Evolutionary conservation across 2,329 filamentous ascomycete genomes (phyloP).

Genomic region (Fusarium decemcellulare): DNA sequence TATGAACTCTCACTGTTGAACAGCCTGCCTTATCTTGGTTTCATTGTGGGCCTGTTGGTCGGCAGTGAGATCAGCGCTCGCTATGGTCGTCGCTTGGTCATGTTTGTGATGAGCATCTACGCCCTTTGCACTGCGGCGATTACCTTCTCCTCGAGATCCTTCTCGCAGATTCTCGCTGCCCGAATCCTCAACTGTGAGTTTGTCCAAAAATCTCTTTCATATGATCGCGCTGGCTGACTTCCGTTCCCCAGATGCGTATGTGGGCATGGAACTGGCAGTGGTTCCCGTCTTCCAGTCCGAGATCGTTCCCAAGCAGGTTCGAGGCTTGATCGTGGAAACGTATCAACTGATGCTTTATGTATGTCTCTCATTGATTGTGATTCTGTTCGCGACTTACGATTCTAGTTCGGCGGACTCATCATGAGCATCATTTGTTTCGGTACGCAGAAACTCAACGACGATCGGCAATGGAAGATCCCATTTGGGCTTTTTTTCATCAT

Average conservation of each 20-base stretch:
- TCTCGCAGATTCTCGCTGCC: slow-evolving; percentile 51
- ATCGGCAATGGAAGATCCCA: slow-evolving; percentile 52
- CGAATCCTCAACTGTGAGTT: slow-evolving; percentile 48
- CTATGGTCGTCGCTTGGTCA: slow-evolving; percentile 52
- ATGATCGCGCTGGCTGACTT: not conserved
- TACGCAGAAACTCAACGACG: slow-evolving; percentile 44
- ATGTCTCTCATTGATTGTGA: not conserved
- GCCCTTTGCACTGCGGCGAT: slow-evolving; percentile 51
- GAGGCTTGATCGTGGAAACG: slow-evolving; percentile 47
- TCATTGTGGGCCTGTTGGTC: slow-evolving; percentile 18
- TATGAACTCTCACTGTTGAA: slow-evolving; percentile 8
- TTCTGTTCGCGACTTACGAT: not conserved
- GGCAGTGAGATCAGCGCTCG: slow-evolving; percentile 49
- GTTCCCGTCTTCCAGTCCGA: slow-evolving; percentile 53
- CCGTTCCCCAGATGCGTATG: slow-evolving; percentile 41
- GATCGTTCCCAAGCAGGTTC: slow-evolving; percentile 45
- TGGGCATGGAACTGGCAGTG: slow-evolving; percentile 56
- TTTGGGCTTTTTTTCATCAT: slow-evolving; percentile 51
- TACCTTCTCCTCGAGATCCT: slow-evolving; percentile 47
- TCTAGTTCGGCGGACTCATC: slow-evolving; percentile 32
- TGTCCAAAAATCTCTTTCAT: not conserved
- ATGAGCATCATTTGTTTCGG: slow-evolving; percentile 45
- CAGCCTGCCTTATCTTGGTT: slow-evolving; percentile 11
- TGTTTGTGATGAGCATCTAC: slow-evolving; percentile 53
- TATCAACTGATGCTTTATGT: slow-evolving; percentile 24